Base-by-base conservation (phyloP, 495 filamentous ascomycete species). In the Neurospora discreta region DNA sequence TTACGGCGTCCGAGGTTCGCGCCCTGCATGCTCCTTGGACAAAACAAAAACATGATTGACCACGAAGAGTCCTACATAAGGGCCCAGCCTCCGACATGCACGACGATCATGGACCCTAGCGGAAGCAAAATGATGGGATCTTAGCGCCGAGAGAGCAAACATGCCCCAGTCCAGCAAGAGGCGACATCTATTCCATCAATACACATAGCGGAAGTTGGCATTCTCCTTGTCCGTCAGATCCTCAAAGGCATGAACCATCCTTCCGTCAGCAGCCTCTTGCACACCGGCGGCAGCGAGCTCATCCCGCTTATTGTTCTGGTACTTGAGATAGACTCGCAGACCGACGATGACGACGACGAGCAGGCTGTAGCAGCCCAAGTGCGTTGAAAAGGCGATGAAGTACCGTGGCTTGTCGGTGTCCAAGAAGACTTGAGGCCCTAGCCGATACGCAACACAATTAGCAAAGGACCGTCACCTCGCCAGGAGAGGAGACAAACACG, bases 211-310 rank as follows among this genome's bases (percentile, higher is more conserved):
- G 73, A 89, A 88, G 72, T 86, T 86, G 15, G 78, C 77, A 72
- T 89, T 89, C 82, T 88, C 84, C 73, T 75, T 77, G 78, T 90
- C 88, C 39, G 87, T 90, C 74, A 89, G 74, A 75, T 90, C 88
- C 70, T 87, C 83, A 69, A 88, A 89, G 18, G 85, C 85, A 71
- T 87, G 86, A 5, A 81, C 76, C 60, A 85, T 70, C 39, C 76
- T 78, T 5, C 80, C 81, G 58, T 86, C 84, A 26, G 71, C 78
- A 16, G 80, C 81, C 72, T 84, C 82, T 15, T 68, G 41, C 15
- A 82, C 75, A 5, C 85, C 86, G 2, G 79, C 77, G 15, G 77
- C 80, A 5, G 82, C 84, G 73, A 84, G 70, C n/a, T 72, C 68
- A 44, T 87, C 85, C 46, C 84, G 81, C 70, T 77, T 82, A 75